phyloP scores from a whole-genome alignment of 352 stramenopile species.

The Phytopythium boreale region DNA sequence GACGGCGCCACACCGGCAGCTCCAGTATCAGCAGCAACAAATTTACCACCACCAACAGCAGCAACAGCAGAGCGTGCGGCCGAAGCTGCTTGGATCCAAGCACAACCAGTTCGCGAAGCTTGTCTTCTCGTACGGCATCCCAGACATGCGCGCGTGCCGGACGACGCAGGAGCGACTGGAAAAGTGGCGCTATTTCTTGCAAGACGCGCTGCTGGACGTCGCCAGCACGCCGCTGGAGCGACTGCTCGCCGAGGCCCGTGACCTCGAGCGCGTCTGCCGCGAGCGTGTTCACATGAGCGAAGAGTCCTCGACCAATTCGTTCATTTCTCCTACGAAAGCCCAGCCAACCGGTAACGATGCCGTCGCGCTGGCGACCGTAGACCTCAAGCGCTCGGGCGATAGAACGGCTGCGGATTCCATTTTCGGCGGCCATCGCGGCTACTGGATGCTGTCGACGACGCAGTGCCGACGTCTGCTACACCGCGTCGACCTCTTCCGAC shows the following conservation, averaged over 20 bases:
- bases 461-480: slow-evolving; percentile 65
- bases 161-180: slow-evolving; percentile 43
- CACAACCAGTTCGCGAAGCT: slow-evolving; percentile 78
- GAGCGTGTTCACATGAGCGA: slow-evolving; percentile 12
- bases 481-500: slow-evolving; percentile 78
- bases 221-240: slow-evolving; percentile 35
- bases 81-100: slow-evolving; percentile 16
- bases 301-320: background rate
- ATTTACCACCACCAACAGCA: background rate
- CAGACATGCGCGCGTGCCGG: slow-evolving; percentile 58
- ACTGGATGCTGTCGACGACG: slow-evolving; percentile 54
- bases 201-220: slow-evolving; percentile 48
- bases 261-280: slow-evolving; percentile 64
- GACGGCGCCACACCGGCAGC: background rate
- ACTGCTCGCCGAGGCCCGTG: slow-evolving; percentile 47
- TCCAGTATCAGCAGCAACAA: background rate
- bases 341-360: slow-evolving; percentile 4
- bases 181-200: slow-evolving; percentile 81
- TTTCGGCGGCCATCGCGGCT: slow-evolving; percentile 55
- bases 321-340: background rate
- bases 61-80: slow-evolving; percentile 1
- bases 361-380: background rate
- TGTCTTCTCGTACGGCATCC: slow-evolving; percentile 74
- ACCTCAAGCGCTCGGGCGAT: background rate
- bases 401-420: slow-evolving; percentile 29